These are phyloP conservation scores for Cyberlindnera xylosilytica DNA, from an alignment of 805 yeast genomes.

Conservation along the genomic window DNA sequence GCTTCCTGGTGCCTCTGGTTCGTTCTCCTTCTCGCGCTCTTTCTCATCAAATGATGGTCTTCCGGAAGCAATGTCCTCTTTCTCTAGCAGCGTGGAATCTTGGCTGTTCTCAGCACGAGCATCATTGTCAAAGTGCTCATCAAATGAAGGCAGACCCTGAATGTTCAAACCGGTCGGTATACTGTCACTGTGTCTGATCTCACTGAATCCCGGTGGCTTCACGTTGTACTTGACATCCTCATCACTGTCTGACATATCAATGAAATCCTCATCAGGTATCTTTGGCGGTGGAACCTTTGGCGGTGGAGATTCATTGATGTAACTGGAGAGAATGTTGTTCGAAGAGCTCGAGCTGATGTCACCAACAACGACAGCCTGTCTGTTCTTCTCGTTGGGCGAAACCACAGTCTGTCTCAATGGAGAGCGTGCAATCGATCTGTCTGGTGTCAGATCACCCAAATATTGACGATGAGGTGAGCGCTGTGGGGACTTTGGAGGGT, in stretches of 20 bases:
- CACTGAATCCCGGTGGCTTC: conserved; percentile 20
- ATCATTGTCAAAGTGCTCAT: conserved; percentile 16
- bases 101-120: neutral
- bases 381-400: conserved; percentile 24
- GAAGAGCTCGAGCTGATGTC: conserved; percentile 24
- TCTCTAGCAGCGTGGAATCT: neutral
- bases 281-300: conserved; percentile 19
- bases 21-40: conserved; percentile 1
- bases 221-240: conserved; percentile 18
- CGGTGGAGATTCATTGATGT: conserved; percentile 24
- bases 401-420: conserved; percentile 18
- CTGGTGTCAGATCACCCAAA: conserved; percentile 9
- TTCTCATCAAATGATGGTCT: conserved; percentile 5
- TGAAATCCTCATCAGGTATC: conserved; percentile 17
- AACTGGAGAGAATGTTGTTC: conserved; percentile 22
- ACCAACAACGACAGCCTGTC: conserved; percentile 26
- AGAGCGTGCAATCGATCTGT: conserved; percentile 7
- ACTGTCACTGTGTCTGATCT: conserved; percentile 19
- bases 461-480: conserved; percentile 6
- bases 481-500: neutral
- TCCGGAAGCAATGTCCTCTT: neutral
- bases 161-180: conserved; percentile 24
- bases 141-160: conserved; percentile 18
- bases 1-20: conserved; percentile 7
- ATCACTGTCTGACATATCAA: conserved; percentile 17